phyloP scores from a whole-genome alignment of 208 protist genomes.

The Leishmania braziliensis region DNA sequence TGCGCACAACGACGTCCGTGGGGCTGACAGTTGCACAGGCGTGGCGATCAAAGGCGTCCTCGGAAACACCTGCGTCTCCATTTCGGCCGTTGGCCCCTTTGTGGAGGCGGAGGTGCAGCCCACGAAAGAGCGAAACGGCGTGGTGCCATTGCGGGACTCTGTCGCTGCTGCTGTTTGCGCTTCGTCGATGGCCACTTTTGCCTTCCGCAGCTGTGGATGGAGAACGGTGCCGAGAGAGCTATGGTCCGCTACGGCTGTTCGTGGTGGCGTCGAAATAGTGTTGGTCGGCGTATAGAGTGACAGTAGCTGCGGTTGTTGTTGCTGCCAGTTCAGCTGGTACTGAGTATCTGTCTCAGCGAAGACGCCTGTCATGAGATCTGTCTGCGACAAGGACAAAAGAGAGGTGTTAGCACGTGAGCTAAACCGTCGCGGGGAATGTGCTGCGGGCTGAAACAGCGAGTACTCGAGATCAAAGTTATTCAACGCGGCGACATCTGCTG shows the following conservation, averaged over 20 bases:
- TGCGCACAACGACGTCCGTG: not conserved
- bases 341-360: not conserved
- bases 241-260: not conserved
- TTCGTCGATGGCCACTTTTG: not conserved
- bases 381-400: slow-evolving; percentile 6
- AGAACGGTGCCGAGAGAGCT: not conserved
- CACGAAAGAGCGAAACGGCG: not conserved
- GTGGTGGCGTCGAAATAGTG: not conserved
- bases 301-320: not conserved
- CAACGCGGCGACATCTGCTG: not conserved
- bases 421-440: slow-evolving; percentile 2
- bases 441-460: slow-evolving; percentile 14
- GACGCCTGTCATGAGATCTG: slow-evolving; percentile 8
- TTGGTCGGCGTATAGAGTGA: not conserved
- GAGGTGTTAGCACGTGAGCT: not conserved
- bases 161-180: not conserved
- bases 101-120: not conserved
- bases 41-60: slow-evolving; percentile 2
- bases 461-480: slow-evolving; percentile 4
- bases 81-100: not conserved
- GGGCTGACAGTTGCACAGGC: not conserved
- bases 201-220: not conserved
- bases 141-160: not conserved
- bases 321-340: not conserved
- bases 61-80: slow-evolving; percentile 24